Evolutionary conservation across 768 basidiomycete genomes (phyloP).

Genomic region (Lactifluus pinguis): DNA sequence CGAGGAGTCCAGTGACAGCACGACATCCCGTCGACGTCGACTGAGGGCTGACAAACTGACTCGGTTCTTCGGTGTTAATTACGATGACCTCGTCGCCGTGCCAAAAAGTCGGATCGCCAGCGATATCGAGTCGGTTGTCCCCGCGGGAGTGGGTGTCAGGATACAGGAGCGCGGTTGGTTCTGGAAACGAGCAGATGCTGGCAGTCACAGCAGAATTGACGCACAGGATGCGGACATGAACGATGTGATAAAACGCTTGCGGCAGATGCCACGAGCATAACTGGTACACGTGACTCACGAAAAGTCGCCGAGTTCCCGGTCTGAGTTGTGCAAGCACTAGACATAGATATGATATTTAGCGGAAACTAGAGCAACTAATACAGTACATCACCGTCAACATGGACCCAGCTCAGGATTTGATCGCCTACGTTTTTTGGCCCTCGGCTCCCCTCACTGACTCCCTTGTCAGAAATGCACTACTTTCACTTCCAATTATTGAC

Average conservation of each 20-base stretch:
- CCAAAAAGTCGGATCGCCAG: background rate
- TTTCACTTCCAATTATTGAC: constrained; percentile 21
- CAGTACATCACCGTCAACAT: background rate
- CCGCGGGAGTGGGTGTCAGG: constrained; percentile 7
- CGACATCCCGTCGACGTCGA: constrained; percentile 28
- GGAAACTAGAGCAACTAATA: background rate
- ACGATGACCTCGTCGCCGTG: constrained; percentile 31
- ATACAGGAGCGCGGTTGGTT: constrained; percentile 13
- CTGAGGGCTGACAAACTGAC: constrained; percentile 45
- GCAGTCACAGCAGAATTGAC: background rate
- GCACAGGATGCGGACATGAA: constrained; percentile 10
- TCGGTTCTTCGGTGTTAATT: constrained; percentile 48
- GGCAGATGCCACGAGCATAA: constrained; percentile 19
- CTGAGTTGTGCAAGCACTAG: too few relatives aligned
- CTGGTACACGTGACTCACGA: too few relatives aligned
- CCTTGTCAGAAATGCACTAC: constrained; percentile 35
- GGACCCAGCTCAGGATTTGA: background rate
- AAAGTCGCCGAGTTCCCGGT: background rate
- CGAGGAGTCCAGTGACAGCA: background rate
- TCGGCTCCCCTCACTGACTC: constrained; percentile 39
- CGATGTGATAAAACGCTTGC: constrained; percentile 17
- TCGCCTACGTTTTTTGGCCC: constrained; percentile 36
- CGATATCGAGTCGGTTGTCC: background rate
- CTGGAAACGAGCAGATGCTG: constrained; percentile 8
- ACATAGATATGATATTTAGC: too few relatives aligned